phyloP scores from a whole-genome alignment of 2,329 filamentous ascomycete species.

The Sporothrix inflata region DNA sequence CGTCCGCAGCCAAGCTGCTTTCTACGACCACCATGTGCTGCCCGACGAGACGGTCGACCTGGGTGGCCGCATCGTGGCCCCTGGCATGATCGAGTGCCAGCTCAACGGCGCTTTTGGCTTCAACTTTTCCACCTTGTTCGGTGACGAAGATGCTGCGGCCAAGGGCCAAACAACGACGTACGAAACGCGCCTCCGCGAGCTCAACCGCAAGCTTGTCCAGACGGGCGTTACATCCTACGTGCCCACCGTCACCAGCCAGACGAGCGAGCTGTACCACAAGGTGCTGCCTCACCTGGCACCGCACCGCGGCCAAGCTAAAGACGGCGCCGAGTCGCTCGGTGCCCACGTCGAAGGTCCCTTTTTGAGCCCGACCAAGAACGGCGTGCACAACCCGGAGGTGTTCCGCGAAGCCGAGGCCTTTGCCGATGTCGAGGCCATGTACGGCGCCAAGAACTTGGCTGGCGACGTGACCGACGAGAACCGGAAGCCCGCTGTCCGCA shows the following conservation, averaged over 20 bases:
- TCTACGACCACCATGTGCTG: slow-evolving; percentile 68
- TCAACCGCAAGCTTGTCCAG: slow-evolving; percentile 72
- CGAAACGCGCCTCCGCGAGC: slow-evolving; percentile 68
- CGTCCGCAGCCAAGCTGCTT: slow-evolving; percentile 67
- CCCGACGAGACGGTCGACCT: slow-evolving; percentile 80
- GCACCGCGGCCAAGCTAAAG: slow-evolving; percentile 61
- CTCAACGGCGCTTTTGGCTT: slow-evolving; percentile 92
- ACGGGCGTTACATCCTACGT: slow-evolving; percentile 89
- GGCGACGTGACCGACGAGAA: slow-evolving; percentile 10
- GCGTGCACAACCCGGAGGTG: slow-evolving; percentile 77
- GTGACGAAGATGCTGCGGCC: slow-evolving; percentile 46
- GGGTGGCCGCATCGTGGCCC: slow-evolving; percentile 78
- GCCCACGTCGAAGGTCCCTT: slow-evolving; percentile 93
- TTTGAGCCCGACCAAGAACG: slow-evolving; percentile 79
- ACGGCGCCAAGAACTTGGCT: slow-evolving; percentile 70
- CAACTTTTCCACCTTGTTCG: slow-evolving; percentile 82
- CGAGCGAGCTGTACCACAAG: slow-evolving; percentile 78
- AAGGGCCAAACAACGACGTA: slow-evolving; percentile 55
- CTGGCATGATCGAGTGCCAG: slow-evolving; percentile 88
- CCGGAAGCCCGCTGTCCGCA: slow-evolving; percentile 61
- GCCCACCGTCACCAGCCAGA: slow-evolving; percentile 82
- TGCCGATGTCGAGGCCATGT: slow-evolving; percentile 68
- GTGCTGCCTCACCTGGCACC: slow-evolving; percentile 78
- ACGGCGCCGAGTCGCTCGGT: slow-evolving; percentile 81
- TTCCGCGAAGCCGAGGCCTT: slow-evolving; percentile 67